Conservation (phyloP, 2,329 filamentous ascomycete genomes). For the Colletotrichum graminicola region DNA sequence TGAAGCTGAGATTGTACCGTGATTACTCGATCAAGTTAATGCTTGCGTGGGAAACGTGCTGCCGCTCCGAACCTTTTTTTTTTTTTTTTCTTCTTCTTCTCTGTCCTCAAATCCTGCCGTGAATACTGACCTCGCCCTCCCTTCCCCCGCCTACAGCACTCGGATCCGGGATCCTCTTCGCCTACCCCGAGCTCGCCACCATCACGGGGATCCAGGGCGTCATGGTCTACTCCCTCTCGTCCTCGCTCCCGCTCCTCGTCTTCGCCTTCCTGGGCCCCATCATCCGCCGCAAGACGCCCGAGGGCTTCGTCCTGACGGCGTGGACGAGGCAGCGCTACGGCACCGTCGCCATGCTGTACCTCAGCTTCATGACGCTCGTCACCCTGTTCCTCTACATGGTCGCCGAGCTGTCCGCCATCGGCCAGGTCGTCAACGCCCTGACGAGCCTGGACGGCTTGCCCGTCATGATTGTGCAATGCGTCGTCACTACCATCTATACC, state of each 20-base stretch:
- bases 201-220: conserved; percentile 84
- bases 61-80: conserved; percentile 73
- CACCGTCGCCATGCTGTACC: conserved; percentile 74
- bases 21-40: conserved; percentile 98
- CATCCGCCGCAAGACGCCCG: conserved; percentile 82
- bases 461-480: conserved; percentile 81
- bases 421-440: conserved; percentile 80
- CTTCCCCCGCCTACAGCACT: conserved; percentile 66
- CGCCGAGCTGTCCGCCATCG: conserved; percentile 82
- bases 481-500: conserved; percentile 85
- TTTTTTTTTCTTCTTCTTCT: conserved; percentile 45
- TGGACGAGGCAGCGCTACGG: conserved; percentile 88
- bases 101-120: conserved; percentile 42
- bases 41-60: conserved; percentile 98
- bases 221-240: conserved; percentile 80
- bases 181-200: conserved; percentile 84
- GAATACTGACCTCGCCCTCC: conserved; percentile 57
- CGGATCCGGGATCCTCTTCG: conserved; percentile 85
- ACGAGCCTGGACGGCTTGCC: conserved; percentile 82
- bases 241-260: conserved; percentile 77
- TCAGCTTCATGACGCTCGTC: conserved; percentile 82
- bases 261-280: conserved; percentile 82
- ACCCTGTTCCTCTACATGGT: conserved; percentile 92
- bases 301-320: conserved; percentile 87
- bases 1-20: conserved; percentile 96